phyloP scores from a whole-genome alignment of 169 alveolate species.

The Cytauxzoon felis region DNA sequence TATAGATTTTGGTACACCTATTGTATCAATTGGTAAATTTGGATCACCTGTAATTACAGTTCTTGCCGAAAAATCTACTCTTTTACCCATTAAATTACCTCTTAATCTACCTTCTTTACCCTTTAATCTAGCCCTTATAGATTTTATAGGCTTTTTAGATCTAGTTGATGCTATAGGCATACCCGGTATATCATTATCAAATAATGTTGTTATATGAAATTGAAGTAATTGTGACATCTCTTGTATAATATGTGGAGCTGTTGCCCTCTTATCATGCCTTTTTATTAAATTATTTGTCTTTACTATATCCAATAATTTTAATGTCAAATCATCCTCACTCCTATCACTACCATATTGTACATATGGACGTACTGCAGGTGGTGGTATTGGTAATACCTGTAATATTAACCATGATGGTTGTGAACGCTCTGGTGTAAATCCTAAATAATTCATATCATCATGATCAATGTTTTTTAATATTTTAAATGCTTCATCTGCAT shows the following conservation, averaged over 20 bases:
- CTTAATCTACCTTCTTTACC: constrained; percentile 99
- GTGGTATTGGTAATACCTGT: constrained; percentile 95
- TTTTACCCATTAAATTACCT: constrained; percentile 99
- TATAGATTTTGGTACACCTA: constrained; percentile 97
- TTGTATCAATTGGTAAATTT: constrained; percentile 88
- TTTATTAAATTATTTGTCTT: constrained; percentile 86
- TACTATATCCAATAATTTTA: constrained; percentile 93
- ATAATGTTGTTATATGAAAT: constrained; percentile 93
- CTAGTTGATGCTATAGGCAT: constrained; percentile 93
- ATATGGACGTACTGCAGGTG: constrained; percentile 99
- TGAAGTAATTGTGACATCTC: constrained; percentile 89
- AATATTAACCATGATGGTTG: constrained; percentile 95
- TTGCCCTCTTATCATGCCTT: constrained; percentile 85
- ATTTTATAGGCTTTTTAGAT: constrained; percentile 95
- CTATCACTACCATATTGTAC: constrained; percentile 90
- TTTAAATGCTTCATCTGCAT: constrained; percentile 86
- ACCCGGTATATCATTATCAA: constrained; percentile 96
- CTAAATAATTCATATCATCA: constrained; percentile 88
- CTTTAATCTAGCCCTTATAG: constrained; percentile 95
- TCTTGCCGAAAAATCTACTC: constrained; percentile 99
- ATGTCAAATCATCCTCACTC: constrained; percentile 97
- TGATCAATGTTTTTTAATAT: constrained; percentile 84
- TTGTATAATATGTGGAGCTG: constrained; percentile 87
- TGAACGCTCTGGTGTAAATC: constrained; percentile 90
- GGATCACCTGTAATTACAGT: constrained; percentile 99